phyloP scores from a whole-genome alignment of 2,329 filamentous ascomycete genomes.

The Didymella pinodella region DNA sequence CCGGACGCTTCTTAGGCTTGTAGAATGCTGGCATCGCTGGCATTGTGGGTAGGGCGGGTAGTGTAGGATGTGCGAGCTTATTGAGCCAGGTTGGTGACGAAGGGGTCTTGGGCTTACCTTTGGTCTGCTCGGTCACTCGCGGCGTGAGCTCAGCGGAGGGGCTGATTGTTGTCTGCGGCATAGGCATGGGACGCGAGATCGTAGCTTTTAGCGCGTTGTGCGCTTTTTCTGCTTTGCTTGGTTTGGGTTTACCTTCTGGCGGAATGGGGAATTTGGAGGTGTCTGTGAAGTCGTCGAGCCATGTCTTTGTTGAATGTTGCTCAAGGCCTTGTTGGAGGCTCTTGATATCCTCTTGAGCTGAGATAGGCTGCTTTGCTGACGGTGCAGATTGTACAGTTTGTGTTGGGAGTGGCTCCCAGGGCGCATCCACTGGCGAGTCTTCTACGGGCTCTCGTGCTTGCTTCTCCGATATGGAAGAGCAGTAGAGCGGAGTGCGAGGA shows the following conservation, averaged over 20 bases:
- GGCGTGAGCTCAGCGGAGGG: neutral
- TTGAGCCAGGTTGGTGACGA: constrained; percentile 21
- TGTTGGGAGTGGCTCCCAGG: neutral
- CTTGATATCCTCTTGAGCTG: neutral
- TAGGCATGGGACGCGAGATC: constrained; percentile 34
- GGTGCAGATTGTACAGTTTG: neutral
- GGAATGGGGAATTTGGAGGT: neutral
- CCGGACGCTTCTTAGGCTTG: constrained; percentile 19
- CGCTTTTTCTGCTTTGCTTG: constrained; percentile 11
- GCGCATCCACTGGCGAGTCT: neutral
- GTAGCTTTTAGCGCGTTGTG: constrained; percentile 28
- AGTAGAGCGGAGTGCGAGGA: constrained; percentile 16
- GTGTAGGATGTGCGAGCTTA: constrained; percentile 12
- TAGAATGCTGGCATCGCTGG: constrained; percentile 9
- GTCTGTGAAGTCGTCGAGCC: neutral
- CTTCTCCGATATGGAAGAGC: neutral
- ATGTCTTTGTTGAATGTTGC: neutral
- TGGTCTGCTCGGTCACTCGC: neutral
- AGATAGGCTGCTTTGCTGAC: neutral
- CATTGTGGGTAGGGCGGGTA: constrained; percentile 5
- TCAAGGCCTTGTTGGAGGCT: neutral
- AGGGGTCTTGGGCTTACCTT: constrained; percentile 6
- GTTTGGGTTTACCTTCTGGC: neutral
- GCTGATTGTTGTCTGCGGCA: constrained; percentile 2
- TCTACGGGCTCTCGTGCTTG: neutral